Percentiles rank a stretch among this genome's conserved stretches.
These are phyloP conservation scores for Boeremia lycopersici DNA, from an alignment of 2,329 filamentous ascomycete genomes.

Conservation along the genomic window DNA sequence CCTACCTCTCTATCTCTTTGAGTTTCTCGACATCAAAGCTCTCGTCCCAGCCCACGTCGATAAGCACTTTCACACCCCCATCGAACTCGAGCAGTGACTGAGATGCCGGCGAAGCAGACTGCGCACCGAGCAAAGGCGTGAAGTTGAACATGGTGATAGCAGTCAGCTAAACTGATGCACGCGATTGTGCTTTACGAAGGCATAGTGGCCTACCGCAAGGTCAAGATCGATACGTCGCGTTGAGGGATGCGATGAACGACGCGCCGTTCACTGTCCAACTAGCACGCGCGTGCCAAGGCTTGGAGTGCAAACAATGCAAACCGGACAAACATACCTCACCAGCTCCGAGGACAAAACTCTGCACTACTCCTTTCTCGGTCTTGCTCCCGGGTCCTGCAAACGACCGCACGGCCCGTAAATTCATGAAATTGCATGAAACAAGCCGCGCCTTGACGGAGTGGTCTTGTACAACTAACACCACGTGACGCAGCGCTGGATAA, in stretches of 20 bases:
- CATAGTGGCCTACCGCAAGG: constrained; percentile 9
- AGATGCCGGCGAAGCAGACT: constrained; percentile 83
- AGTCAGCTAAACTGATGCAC: constrained; percentile 7
- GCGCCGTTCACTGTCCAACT: constrained; percentile 3
- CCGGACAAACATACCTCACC: background rate
- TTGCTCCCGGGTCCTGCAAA: background rate
- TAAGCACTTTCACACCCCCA: constrained; percentile 91
- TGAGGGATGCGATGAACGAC: background rate
- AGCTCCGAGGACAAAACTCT: background rate
- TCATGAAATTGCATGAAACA: background rate
- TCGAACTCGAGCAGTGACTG: constrained; percentile 97
- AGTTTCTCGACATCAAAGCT: constrained; percentile 82
- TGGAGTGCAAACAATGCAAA: constrained; percentile 6
- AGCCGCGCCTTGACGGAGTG: background rate
- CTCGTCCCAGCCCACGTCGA: constrained; percentile 97
- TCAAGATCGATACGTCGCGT: constrained; percentile 4
- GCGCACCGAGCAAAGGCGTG: constrained; percentile 87
- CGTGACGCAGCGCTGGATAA: constrained; percentile 9
- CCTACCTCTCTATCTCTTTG: constrained; percentile 85
- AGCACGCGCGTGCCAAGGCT: background rate
- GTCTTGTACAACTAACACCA: constrained; percentile 7
- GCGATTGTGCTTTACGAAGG: constrained; percentile 1
- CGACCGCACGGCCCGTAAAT: background rate
- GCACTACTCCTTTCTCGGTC: too few species aligned
- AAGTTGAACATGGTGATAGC: constrained; percentile 83